Conservation (phyloP, 148 eudicot species). For the Rhododendron williamsianum region DNA sequence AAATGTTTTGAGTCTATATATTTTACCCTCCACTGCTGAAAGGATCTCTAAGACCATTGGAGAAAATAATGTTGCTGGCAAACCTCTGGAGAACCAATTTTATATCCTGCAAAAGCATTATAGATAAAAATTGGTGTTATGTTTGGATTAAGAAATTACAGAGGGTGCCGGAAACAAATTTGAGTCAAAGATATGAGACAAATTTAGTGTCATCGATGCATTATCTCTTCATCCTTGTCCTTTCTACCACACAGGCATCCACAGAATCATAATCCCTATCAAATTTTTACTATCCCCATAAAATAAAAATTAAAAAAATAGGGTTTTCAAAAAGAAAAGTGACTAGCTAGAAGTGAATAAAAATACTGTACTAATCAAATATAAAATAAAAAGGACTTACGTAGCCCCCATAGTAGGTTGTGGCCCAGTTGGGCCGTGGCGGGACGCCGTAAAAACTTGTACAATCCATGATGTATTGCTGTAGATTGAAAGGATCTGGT, state of each 20-base stretch:
- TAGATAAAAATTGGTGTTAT: background rate
- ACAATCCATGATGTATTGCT: constrained; percentile 1
- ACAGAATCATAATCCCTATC: too few species aligned
- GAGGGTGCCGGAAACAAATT: background rate
- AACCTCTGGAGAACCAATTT: constrained; percentile 31
- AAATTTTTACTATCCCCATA: too few species aligned
- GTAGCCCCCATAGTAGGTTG: constrained; percentile 29
- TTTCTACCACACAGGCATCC: too few species aligned
- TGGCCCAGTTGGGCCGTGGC: constrained; percentile 25
- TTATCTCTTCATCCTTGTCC: too few species aligned
- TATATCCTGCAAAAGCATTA: constrained; percentile 26
- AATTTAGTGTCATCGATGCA: too few species aligned
- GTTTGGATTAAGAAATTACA: background rate
- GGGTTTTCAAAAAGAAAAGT: too few species aligned
- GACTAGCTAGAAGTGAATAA: too few species aligned
- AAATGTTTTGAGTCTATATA: background rate
- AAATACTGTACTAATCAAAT: too few species aligned
- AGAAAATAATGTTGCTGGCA: constrained; percentile 59
- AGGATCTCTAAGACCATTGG: constrained; percentile 54
- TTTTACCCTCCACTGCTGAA: constrained; percentile 45
- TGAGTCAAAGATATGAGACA: background rate
- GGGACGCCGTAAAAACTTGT: constrained; percentile 9
- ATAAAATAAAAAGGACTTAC: constrained; percentile 5
- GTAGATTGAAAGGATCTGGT: constrained; percentile 19
- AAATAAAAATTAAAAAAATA: too few species aligned